These are phyloP conservation scores for Erigeron philadelphicus DNA, from an alignment of 140 eudicot genomes.

Conservation along the genomic window DNA sequence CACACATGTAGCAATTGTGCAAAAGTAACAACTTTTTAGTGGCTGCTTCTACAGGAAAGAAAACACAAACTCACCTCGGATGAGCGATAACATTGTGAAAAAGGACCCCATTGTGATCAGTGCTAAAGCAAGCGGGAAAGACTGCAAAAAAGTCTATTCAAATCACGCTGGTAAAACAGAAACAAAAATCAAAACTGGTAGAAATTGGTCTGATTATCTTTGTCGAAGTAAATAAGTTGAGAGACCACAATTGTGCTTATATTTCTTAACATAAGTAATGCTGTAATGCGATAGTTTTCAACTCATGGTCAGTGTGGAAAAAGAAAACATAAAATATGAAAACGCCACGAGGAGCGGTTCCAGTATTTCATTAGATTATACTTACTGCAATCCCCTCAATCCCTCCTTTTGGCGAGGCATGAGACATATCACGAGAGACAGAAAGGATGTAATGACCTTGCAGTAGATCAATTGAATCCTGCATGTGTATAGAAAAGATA, in stretches of 20 bases:
- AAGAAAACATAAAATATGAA: not conserved
- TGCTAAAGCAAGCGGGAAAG: slow-evolving; percentile 21
- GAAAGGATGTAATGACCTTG: slow-evolving; percentile 86
- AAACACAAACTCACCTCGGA: slow-evolving; percentile 23
- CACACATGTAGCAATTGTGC: too few species aligned
- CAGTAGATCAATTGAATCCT: slow-evolving; percentile 85
- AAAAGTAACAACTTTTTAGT: too few species aligned
- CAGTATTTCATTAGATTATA: slow-evolving; percentile 8
- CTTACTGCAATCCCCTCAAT: slow-evolving; percentile 78
- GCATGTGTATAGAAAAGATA: slow-evolving; percentile 11
- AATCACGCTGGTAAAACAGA: not conserved
- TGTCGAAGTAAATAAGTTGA: slow-evolving; percentile 1
- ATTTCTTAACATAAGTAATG: slow-evolving; percentile 11
- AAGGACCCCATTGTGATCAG: slow-evolving; percentile 14
- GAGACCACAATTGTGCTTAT: not conserved
- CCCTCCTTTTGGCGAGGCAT: slow-evolving; percentile 48
- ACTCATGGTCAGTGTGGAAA: not conserved
- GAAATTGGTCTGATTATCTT: not conserved
- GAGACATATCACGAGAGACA: slow-evolving; percentile 52
- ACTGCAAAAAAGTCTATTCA: slow-evolving; percentile 5
- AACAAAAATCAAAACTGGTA: not conserved
- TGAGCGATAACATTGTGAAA: slow-evolving; percentile 22
- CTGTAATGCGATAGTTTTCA: slow-evolving; percentile 4
- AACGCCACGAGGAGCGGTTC: not conserved
- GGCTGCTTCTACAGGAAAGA: not conserved